phyloP scores from a whole-genome alignment of 352 stramenopile species.

The Pythium coloratum region DNA sequence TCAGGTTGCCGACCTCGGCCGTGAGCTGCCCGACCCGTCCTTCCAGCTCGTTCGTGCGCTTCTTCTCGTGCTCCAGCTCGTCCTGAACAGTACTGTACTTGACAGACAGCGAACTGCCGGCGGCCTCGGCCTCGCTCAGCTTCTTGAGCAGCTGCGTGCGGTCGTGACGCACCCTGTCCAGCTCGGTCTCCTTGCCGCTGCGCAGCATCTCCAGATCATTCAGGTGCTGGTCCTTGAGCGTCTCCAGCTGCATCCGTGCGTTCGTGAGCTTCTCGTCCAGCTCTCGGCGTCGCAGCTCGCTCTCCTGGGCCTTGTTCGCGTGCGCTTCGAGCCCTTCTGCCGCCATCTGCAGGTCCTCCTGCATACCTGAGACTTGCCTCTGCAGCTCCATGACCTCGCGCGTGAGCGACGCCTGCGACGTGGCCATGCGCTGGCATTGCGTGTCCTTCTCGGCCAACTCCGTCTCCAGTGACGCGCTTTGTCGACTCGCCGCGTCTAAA shows the following conservation, averaged over 20 bases:
- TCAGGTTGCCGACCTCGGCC: conserved; percentile 60
- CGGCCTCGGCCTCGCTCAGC: conserved; percentile 30
- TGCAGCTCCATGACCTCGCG: conserved; percentile 62
- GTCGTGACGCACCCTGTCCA: conserved; percentile 53
- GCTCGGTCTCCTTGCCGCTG: conserved; percentile 54
- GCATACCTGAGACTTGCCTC: conserved; percentile 55
- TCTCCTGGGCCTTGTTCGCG: conserved; percentile 54
- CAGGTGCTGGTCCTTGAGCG: conserved; percentile 56
- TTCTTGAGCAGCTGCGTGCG: conserved; percentile 25
- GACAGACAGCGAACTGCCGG: conserved; percentile 32
- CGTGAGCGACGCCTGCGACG: conserved; percentile 61
- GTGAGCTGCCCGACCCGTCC: conserved; percentile 51
- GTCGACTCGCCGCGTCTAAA: conserved; percentile 43
- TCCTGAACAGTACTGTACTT: conserved; percentile 35
- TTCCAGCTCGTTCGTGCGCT: conserved; percentile 50
- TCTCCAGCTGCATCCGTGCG: conserved; percentile 47
- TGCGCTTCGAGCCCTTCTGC: conserved; percentile 68
- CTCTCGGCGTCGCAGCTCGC: conserved; percentile 47
- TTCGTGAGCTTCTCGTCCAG: conserved; percentile 53
- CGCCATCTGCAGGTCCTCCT: conserved; percentile 67
- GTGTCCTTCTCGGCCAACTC: conserved; percentile 67
- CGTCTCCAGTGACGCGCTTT: conserved; percentile 39
- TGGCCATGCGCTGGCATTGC: conserved; percentile 64
- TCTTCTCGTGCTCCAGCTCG: conserved; percentile 39
- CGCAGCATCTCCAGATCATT: conserved; percentile 65